Evolutionary conservation across 2,329 filamentous ascomycete genomes (phyloP).

Genomic region (Colletotrichum phormii): DNA sequence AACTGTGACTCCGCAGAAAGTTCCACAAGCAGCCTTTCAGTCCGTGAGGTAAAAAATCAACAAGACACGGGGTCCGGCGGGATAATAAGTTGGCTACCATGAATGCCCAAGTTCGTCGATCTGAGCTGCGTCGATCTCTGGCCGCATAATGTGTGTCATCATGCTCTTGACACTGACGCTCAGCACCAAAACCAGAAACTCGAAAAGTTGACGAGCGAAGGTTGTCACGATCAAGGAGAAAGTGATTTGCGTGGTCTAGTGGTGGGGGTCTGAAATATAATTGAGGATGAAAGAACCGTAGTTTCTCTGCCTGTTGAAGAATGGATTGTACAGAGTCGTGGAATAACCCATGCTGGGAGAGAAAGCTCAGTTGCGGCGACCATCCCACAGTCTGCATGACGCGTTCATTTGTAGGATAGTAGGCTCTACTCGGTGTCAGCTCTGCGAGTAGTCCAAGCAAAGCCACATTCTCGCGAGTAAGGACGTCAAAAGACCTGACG

Average conservation of each 20-base stretch:
- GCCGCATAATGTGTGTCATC: conserved; percentile 35
- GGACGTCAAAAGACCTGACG: conserved; percentile 56
- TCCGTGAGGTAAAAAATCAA: background rate
- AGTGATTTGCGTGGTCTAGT: background rate
- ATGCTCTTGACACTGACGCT: conserved; percentile 22
- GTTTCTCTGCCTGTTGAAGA: conserved; percentile 42
- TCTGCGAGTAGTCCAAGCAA: conserved; percentile 51
- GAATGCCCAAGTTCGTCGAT: background rate
- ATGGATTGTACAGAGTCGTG: conserved; percentile 48
- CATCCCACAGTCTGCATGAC: conserved; percentile 62
- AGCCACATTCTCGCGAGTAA: conserved; percentile 49
- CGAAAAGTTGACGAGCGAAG: conserved; percentile 55
- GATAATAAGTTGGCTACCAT: background rate
- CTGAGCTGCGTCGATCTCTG: background rate
- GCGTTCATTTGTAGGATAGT: conserved; percentile 54
- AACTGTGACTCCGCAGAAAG: background rate
- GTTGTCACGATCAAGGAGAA: conserved; percentile 39
- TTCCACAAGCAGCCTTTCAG: background rate
- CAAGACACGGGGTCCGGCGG: background rate
- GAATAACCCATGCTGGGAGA: conserved; percentile 60
- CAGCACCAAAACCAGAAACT: conserved; percentile 43
- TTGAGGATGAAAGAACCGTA: background rate
- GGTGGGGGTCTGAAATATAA: background rate
- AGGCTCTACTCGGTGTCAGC: conserved; percentile 56
- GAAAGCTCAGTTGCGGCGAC: conserved; percentile 49